phyloP scores from a whole-genome alignment of 768 basidiomycete genomes.

The Hirschioporus abietinus region DNA sequence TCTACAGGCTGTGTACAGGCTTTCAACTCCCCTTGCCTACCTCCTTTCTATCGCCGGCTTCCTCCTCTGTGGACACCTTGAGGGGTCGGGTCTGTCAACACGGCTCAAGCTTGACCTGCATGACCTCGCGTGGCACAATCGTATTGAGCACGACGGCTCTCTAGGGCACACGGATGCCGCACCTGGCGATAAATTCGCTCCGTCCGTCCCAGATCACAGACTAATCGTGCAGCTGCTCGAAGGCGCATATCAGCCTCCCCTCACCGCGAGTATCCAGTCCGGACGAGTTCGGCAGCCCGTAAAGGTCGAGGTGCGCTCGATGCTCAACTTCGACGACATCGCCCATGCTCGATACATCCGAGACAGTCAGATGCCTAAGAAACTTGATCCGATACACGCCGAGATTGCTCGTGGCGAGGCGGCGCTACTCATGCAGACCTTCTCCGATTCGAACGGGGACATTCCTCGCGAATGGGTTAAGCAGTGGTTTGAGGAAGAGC shows the following conservation, averaged over 20 bases:
- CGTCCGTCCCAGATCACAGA: conserved; percentile 11
- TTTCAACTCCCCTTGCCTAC: conserved; percentile 20
- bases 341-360: conserved; percentile 45
- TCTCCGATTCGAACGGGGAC: conserved; percentile 24
- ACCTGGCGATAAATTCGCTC: conserved; percentile 17
- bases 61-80: conserved; percentile 12
- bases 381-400: conserved; percentile 40
- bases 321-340: conserved; percentile 41
- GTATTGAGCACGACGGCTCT: conserved; percentile 25
- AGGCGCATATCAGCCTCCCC: background rate
- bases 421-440: conserved; percentile 53
- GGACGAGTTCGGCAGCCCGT: background rate
- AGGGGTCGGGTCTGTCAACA: background rate
- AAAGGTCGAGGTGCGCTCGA: background rate
- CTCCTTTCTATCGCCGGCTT: conserved; percentile 17
- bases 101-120: conserved; percentile 11
- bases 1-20: conserved; percentile 17
- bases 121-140: conserved; percentile 23
- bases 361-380: conserved; percentile 26
- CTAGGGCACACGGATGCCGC: conserved; percentile 21
- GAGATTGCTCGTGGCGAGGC: conserved; percentile 55
- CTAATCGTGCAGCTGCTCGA: conserved; percentile 15
- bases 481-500: conserved; percentile 56
- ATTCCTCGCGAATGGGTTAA: conserved; percentile 9
- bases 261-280: background rate